Conservation (phyloP, 108 stramenopile genomes). For the Cyclotella kingstonii region DNA sequence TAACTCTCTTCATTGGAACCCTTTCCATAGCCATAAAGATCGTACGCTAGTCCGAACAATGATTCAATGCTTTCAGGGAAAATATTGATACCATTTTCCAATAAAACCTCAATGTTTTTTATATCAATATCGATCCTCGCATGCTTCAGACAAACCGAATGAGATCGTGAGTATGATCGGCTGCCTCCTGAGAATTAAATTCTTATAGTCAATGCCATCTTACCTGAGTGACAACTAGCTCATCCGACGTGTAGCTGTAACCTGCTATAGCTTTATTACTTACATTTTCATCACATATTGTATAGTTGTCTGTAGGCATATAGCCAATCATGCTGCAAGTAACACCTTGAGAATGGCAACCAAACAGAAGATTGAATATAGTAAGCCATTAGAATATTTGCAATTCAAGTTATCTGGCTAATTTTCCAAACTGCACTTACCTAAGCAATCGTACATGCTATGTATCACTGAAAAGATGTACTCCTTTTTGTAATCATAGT, state of each 20-base stretch:
- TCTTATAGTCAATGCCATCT: too few relatives aligned
- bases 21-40: slow-evolving; percentile 66
- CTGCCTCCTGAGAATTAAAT: too few relatives aligned
- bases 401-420: neutral
- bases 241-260: too few relatives aligned
- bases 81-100: slow-evolving; percentile 29
- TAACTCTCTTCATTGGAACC: slow-evolving; percentile 24
- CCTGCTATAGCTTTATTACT: too few relatives aligned
- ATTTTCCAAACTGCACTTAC: neutral
- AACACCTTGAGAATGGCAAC: too few relatives aligned
- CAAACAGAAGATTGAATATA: too few relatives aligned
- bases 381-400: too few relatives aligned
- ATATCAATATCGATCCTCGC: slow-evolving; percentile 39
- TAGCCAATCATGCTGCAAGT: slow-evolving; percentile 36
- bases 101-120: slow-evolving; percentile 33
- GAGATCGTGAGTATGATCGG: too few relatives aligned
- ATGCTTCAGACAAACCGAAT: slow-evolving; percentile 1
- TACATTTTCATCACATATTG: slow-evolving; percentile 25
- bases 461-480: slow-evolving; percentile 50
- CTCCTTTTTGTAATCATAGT: slow-evolving; percentile 43
- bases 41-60: slow-evolving; percentile 47
- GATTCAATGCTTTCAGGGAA: slow-evolving; percentile 22
- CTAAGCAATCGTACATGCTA: slow-evolving; percentile 66
- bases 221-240: slow-evolving; percentile 16
- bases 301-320: slow-evolving; percentile 15